Evolutionary conservation across 1,284 basidiomycete genomes (phyloP), one percentile per base, ranked within the genome.

Genomic region (Amylostereum areolatum): DNA sequence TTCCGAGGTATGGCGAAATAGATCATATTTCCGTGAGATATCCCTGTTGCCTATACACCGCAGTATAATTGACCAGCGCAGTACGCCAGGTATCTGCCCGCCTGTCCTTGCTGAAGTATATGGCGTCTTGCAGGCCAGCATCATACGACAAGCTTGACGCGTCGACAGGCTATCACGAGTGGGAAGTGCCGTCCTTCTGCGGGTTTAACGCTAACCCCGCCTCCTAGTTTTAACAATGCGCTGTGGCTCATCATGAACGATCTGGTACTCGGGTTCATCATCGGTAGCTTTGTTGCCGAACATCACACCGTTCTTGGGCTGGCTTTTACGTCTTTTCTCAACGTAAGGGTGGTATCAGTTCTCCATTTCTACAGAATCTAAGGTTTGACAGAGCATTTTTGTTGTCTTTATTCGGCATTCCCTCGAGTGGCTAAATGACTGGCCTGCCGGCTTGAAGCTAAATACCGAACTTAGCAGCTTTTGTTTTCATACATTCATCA

Each of bases 381-480:
- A 50, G 39, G 31, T 58, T 58, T 29, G 24, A 6, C 56, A 79
- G 78, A 57, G 56, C 11, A 67, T 71, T 37, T 67, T 81, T 0
- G 69, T 85, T 29, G 59, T 71, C 11, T 68, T 73, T 47, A 63
- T 86, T n/a, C 73, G 75, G 42, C 69, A 69, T 18, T 72, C 77
- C 0, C 71, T 97, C 1, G 57, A 74, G 1, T 98, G 95, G 95
- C 75, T 99, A 3, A 89, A 96, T 62, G 83, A 87, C 50, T 99
- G 97, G 95, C 96, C 96, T 0, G 92, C 88, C 0, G 96, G 97
- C 1, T 69, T 99, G 40, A 99, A 99, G 68, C 83, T 99, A 51
- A 99, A 99, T 63, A 92, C 92, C 0, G 92, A 97, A 57, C 77
- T 98, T 12, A 90, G 92, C 57, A 71, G 76, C 18, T 90, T 96